These are phyloP conservation scores for Phytophthora constricta DNA, from an alignment of 352 stramenopile genomes.

Conservation along the genomic window DNA sequence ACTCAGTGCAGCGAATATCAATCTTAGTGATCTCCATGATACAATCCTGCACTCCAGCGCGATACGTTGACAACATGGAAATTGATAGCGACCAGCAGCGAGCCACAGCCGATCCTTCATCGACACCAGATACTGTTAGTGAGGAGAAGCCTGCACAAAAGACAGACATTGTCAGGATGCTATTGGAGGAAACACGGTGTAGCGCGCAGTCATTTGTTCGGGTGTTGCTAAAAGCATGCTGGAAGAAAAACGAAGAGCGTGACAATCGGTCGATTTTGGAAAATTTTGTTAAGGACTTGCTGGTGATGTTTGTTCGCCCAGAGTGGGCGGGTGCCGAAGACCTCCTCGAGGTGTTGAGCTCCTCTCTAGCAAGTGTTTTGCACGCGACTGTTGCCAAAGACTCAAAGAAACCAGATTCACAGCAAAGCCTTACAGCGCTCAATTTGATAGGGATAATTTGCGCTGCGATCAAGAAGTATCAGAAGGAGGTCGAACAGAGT, in stretches of 20 bases:
- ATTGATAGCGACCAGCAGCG: not conserved
- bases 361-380: slow-evolving; percentile 71
- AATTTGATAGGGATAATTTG: slow-evolving; percentile 83
- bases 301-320: slow-evolving; percentile 80
- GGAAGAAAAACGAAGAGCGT: slow-evolving; percentile 85
- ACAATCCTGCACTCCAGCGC: slow-evolving; percentile 48
- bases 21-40: slow-evolving; percentile 71
- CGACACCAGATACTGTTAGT: slow-evolving; percentile 25
- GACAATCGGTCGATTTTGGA: slow-evolving; percentile 80
- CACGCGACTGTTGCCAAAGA: slow-evolving; percentile 63
- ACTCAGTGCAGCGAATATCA: slow-evolving; percentile 72
- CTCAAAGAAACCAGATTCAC: slow-evolving; percentile 68
- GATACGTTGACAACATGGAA: slow-evolving; percentile 10
- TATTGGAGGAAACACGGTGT: slow-evolving; percentile 42
- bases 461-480: slow-evolving; percentile 67
- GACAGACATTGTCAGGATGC: slow-evolving; percentile 9
- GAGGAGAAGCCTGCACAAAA: slow-evolving; percentile 24
- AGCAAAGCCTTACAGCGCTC: slow-evolving; percentile 71
- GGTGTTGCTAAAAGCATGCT: slow-evolving; percentile 69
- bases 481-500: slow-evolving; percentile 44
- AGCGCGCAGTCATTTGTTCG: slow-evolving; percentile 54
- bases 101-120: slow-evolving; percentile 15
- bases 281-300: slow-evolving; percentile 85
- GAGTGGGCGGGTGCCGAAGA: slow-evolving; percentile 82
- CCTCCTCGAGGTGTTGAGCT: slow-evolving; percentile 73